phyloP scores from a whole-genome alignment of 2,329 filamentous ascomycete genomes.

The Teratosphaeria nubilosa region DNA sequence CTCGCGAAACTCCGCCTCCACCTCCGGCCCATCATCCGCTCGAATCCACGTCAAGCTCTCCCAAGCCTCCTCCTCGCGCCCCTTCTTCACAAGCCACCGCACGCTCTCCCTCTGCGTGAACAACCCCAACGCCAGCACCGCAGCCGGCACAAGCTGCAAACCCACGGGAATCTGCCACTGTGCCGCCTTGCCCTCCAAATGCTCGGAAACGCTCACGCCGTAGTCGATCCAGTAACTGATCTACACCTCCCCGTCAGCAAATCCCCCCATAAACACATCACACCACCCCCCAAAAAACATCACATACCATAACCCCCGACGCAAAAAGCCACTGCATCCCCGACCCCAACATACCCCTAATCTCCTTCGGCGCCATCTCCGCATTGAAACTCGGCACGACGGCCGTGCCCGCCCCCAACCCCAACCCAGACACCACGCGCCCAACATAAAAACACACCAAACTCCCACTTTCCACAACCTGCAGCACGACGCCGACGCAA shows the following conservation, averaged over 20 bases:
- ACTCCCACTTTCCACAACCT: constrained; percentile 36
- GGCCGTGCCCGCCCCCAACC: constrained; percentile 39
- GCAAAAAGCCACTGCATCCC: constrained; percentile 45
- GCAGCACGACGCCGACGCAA: constrained; percentile 33
- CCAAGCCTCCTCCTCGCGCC: constrained; percentile 38
- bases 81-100: constrained; percentile 41
- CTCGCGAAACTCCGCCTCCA: not conserved
- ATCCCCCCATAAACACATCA: too few relatives aligned
- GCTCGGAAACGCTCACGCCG: constrained; percentile 27
- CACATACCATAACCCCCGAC: constrained; percentile 37
- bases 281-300: not conserved
- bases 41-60: constrained; percentile 43
- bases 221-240: constrained; percentile 35
- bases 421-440: constrained; percentile 38
- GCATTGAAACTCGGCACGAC: constrained; percentile 30
- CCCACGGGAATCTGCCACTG: constrained; percentile 51
- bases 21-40: constrained; percentile 24
- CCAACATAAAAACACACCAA: constrained; percentile 35
- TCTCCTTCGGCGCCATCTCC: constrained; percentile 35
- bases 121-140: constrained; percentile 40
- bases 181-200: constrained; percentile 4
- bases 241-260: not conserved
- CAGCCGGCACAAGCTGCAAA: constrained; percentile 41
- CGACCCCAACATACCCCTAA: constrained; percentile 39
- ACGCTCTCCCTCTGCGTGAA: constrained; percentile 41